Conservation (phyloP, 192 early-diverging fungal species). For the Coemansia sp. region DNA sequence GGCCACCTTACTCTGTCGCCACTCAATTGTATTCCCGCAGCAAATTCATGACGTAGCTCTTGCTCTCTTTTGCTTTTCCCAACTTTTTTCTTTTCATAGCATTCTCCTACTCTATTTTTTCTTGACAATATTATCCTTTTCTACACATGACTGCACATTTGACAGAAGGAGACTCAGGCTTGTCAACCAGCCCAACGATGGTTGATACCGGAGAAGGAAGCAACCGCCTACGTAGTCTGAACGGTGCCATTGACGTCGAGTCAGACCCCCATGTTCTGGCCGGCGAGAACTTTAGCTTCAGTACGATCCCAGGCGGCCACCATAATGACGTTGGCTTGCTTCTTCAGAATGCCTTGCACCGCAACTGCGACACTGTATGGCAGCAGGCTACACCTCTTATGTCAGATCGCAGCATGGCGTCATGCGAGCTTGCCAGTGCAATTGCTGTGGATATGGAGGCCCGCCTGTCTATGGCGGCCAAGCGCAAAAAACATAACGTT, state of each 20-base stretch:
- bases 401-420: not conserved
- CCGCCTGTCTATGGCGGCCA: not conserved
- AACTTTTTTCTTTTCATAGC: too few relatives aligned
- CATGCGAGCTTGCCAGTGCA: not conserved
- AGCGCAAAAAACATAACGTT: not conserved
- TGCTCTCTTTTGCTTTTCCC: too few relatives aligned
- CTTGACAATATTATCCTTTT: too few relatives aligned
- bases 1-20: too few relatives aligned
- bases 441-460: not conserved
- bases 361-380: not conserved
- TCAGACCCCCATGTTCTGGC: not conserved
- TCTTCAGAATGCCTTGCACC: not conserved
- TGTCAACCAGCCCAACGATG: too few relatives aligned
- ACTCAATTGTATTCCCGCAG: too few relatives aligned
- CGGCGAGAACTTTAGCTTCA: not conserved
- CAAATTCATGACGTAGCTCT: too few relatives aligned
- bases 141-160: too few relatives aligned
- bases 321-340: not conserved
- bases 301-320: not conserved
- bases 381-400: not conserved
- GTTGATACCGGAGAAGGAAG: too few relatives aligned
- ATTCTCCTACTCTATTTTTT: too few relatives aligned
- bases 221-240: too few relatives aligned
- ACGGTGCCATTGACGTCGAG: not conserved
- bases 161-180: not conserved